phyloP scores from a whole-genome alignment of 108 stramenopile species.

The Poteriospumella lacustris region DNA sequence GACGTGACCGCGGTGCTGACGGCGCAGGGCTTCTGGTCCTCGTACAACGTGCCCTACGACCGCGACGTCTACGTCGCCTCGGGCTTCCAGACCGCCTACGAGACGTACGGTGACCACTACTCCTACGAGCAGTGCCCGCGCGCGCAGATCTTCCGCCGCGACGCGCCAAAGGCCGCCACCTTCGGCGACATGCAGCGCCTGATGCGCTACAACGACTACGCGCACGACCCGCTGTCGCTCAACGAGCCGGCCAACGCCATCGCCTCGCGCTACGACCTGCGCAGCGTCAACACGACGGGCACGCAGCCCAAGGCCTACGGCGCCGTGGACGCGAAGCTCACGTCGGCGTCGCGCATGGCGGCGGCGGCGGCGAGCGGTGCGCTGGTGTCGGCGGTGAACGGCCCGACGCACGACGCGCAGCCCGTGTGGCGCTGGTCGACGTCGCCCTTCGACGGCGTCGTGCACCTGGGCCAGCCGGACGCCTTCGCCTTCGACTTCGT shows the following conservation, averaged over 20 bases:
- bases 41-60: slow-evolving; percentile 17
- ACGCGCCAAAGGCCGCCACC: neutral
- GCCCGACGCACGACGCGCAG: neutral
- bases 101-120: slow-evolving; percentile 6
- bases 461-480: slow-evolving; percentile 17
- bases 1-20: slow-evolving; percentile 19
- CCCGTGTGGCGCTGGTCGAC: neutral
- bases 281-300: neutral
- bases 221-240: neutral
- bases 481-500: neutral
- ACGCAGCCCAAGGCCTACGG: neutral
- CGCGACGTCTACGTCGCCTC: neutral
- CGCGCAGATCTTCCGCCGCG: slow-evolving; percentile 5
- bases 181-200: neutral
- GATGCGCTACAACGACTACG: slow-evolving; percentile 31
- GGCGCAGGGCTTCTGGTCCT: slow-evolving; percentile 17
- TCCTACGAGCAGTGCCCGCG: neutral
- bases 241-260: neutral
- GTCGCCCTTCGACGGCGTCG: neutral
- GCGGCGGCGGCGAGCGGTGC: neutral
- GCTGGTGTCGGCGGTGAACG: neutral
- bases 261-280: slow-evolving; percentile 23
- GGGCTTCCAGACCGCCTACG: neutral
- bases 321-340: slow-evolving; percentile 13
- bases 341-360: neutral